phyloP scores from a whole-genome alignment of 106 monocot genomes.

The Agapanthus africanus region DNA sequence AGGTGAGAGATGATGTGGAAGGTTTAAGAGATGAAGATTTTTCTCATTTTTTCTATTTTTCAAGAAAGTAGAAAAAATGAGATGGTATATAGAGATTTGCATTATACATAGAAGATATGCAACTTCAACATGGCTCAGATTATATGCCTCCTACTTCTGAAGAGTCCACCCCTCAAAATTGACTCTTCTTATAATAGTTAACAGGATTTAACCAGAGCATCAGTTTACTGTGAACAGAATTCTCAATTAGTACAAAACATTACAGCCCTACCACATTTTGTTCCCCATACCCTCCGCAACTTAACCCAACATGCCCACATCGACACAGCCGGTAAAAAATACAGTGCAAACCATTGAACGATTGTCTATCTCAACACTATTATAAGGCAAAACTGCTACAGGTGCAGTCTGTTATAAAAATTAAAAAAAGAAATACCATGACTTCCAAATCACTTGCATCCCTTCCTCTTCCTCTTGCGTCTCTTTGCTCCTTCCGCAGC shows the following conservation, averaged over 20 bases:
- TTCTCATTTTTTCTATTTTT: no score
- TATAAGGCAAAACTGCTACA: background rate
- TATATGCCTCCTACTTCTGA: no score
- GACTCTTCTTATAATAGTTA: no score
- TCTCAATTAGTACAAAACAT: background rate
- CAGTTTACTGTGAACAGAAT: no score
- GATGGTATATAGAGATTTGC: no score
- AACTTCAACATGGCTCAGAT: no score
- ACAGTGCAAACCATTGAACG: background rate
- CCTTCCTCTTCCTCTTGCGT: background rate
- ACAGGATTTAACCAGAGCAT: no score
- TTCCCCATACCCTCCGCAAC: background rate
- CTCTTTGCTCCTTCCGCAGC: background rate
- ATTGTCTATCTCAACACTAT: background rate
- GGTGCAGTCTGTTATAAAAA: background rate
- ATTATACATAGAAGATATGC: no score
- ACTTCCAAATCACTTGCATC: background rate
- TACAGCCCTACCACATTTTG: background rate
- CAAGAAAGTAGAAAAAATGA: no score
- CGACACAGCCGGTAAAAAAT: background rate
- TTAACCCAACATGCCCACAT: background rate
- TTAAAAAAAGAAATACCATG: background rate
- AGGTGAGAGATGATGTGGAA: no score
- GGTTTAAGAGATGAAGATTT: no score
- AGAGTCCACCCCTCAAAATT: no score